Evolutionary conservation across 768 basidiomycete genomes (phyloP).

Genomic region (Lactifluus piperatus): DNA sequence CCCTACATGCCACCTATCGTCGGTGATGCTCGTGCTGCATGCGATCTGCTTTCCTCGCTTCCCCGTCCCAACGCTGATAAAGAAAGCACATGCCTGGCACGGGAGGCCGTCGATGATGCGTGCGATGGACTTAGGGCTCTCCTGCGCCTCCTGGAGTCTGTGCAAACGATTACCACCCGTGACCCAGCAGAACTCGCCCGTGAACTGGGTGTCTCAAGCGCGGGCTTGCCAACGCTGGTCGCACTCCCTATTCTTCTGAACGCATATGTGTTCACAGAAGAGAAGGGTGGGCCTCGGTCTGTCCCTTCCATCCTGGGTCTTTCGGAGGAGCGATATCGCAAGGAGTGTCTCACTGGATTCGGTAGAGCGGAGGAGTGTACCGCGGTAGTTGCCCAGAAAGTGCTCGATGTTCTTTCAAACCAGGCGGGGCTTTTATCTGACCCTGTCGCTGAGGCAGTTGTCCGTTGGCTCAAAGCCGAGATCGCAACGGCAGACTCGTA

Average conservation of each 20-base stretch:
- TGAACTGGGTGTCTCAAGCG: slow-evolving; percentile 46
- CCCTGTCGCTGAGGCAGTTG: slow-evolving; percentile 20
- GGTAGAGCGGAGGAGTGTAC: slow-evolving; percentile 71
- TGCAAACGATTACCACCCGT: slow-evolving; percentile 10
- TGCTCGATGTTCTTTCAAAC: slow-evolving; percentile 41
- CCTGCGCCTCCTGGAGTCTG: slow-evolving; percentile 45
- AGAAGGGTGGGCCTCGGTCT: slow-evolving; percentile 28
- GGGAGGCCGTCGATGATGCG: slow-evolving; percentile 76
- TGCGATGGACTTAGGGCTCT: slow-evolving; percentile 56
- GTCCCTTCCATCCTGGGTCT: slow-evolving; percentile 51
- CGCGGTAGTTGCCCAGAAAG: slow-evolving; percentile 44
- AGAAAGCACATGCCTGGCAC: slow-evolving; percentile 46
- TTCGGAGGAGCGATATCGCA: slow-evolving; percentile 55
- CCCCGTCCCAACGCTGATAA: slow-evolving; percentile 51
- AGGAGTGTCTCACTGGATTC: slow-evolving; percentile 63
- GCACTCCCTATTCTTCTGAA: slow-evolving; percentile 61
- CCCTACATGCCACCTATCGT: slow-evolving; percentile 35
- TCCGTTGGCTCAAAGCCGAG: slow-evolving; percentile 22
- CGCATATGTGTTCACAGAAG: slow-evolving; percentile 27
- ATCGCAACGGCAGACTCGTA: slow-evolving; percentile 15
- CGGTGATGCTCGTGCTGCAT: slow-evolving; percentile 53
- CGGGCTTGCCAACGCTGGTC: slow-evolving; percentile 64
- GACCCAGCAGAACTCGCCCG: slow-evolving; percentile 25
- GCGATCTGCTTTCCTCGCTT: slow-evolving; percentile 48
- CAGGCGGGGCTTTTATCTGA: slow-evolving; percentile 6